Evolutionary conservation across 2,329 filamentous ascomycete genomes (phyloP), one percentile per base, ranked within the genome.

Genomic region (Talaromyces amestolkiae): DNA sequence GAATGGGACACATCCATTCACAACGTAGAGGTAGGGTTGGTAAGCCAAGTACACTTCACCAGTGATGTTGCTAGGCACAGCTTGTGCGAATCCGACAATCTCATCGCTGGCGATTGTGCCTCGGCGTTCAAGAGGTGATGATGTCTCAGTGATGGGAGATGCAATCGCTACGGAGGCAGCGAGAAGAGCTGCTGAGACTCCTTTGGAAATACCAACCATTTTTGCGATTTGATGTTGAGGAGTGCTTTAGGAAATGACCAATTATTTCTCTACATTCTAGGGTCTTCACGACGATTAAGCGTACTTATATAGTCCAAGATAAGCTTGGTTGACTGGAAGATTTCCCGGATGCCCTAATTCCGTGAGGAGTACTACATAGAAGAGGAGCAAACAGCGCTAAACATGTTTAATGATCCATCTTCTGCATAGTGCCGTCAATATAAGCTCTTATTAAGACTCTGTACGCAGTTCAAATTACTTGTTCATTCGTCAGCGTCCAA

Each of bases 1-100:
- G 71, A 87, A 89, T 0, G 86, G 85, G 9, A 88, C 86, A 67
- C 87, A 89, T 54, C 87, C 86, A 69, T 85, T 84, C 19, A 81
- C 79, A 5, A 88, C 82, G 11, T 85, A 70, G 6, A 87, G 78
- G 62, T 78, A 80, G 0, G 85, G 86, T 74, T 88, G 82, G 74
- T 86, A 88, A 62, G 83, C 82, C 49, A 84, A 72, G 68, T 85
- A 85, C 27, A 86, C 72, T 2, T 77, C 72, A 15, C 86, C 86
- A 0, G 75, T 72, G 1, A 76, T 76, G 5, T 78, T 79, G 49
- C 74, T 76, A 0, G 86, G 85, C 0, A 87, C 83, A 0, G 83
- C 81, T 71, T 87, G 71, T 0, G 80, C 66, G 67, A 88, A 86
- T 1, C 83, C 84, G 8, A 85, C 84, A 33, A 89, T 77, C 0